Base-by-base conservation (phyloP, 2,329 filamentous ascomycete genomes). In the Cyclaneusma minus region DNA sequence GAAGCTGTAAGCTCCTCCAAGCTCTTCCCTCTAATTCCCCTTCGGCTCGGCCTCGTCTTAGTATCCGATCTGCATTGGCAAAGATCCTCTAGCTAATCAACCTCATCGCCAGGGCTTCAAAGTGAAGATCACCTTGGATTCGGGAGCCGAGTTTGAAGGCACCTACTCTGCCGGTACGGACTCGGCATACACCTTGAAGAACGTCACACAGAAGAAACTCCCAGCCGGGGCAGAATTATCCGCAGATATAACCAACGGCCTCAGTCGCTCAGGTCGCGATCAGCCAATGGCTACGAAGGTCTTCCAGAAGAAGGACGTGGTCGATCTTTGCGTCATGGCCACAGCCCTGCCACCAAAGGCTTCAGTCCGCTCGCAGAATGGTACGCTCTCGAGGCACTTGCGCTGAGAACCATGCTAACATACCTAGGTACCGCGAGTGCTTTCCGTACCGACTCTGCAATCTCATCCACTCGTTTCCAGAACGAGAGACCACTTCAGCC, bases 401-500 rank as follows among this genome's bases (percentile, higher is more conserved):
- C 15, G 6, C n/a, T n/a, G n/a, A n/a, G n/a, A n/a, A n/a, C 11
- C 10, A 15, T 22, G n/a, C 40, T 44, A 30, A 46, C 28, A 18
- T 21, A 18, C 24, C 14, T 35, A 89, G 81, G 78, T 35, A 63
- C 65, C 39, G 58, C 69, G 21, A 54, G 65, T 30, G 66, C 62
- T 13, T 94, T 95, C 55, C 75, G 78, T 36, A 95, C 87, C 13
- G 87, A 95, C 47, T 61, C 70, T 17, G 82, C 89, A 43, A 94
- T 95, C 35, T 89, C 85, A 6, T 79, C 78, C 37, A 67, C 65
- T 41, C 68, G 75, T 35, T 55, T 64, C 23, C 62, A 69, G 25
- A 70, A 68, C 31, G 82, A 92, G 51, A 73, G 84, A 32, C 61
- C 70, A 27, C 60, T 95, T 21, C 74, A 93, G 46, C 74, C 66